Evolutionary conservation across 768 basidiomycete genomes (phyloP).

Genomic region (Phanerochaete sordida): DNA sequence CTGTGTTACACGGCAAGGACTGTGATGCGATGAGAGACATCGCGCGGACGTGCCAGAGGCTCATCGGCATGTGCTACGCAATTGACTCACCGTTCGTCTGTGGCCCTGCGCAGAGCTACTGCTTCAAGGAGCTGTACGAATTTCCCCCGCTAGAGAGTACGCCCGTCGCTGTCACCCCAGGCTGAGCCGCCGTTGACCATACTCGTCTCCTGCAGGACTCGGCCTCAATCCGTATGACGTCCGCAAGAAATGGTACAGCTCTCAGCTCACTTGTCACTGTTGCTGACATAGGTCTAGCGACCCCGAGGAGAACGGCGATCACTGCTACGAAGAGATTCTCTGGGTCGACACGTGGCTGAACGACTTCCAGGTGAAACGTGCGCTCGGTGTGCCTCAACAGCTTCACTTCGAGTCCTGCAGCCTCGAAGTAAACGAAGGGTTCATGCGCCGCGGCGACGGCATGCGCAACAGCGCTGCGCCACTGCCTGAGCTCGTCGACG

Average conservation of each 20-base stretch:
- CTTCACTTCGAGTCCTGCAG: slow-evolving; percentile 70
- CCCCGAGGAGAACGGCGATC: slow-evolving; percentile 57
- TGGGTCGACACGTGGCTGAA: slow-evolving; percentile 95
- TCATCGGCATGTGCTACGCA: slow-evolving; percentile 45
- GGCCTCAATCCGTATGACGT: slow-evolving; percentile 83
- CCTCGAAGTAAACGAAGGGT: slow-evolving; percentile 76
- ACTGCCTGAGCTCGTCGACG: slow-evolving; percentile 76
- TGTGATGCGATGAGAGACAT: slow-evolving; percentile 41
- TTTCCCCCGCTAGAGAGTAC: slow-evolving; percentile 56
- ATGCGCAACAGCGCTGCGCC: slow-evolving; percentile 79
- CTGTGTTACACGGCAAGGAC: slow-evolving; percentile 57
- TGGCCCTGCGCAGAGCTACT: slow-evolving; percentile 70
- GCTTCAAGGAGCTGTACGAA: slow-evolving; percentile 67
- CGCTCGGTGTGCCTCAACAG: slow-evolving; percentile 68
- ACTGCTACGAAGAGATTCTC: slow-evolving; percentile 76
- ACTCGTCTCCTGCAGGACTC: slow-evolving; percentile 6
- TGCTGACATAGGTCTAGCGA: slow-evolving; percentile 44
- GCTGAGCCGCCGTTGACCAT: too few relatives aligned
- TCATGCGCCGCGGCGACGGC: slow-evolving; percentile 76
- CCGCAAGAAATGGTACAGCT: slow-evolving; percentile 50
- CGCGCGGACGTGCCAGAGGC: slow-evolving; percentile 40
- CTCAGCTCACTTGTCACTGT: background rate
- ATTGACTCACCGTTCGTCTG: slow-evolving; percentile 38
- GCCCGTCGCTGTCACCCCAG: slow-evolving; percentile 24
- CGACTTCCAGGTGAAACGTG: slow-evolving; percentile 67